Conservation (phyloP, 2,329 filamentous ascomycete species). For the Chrysoporthe puriensis region DNA sequence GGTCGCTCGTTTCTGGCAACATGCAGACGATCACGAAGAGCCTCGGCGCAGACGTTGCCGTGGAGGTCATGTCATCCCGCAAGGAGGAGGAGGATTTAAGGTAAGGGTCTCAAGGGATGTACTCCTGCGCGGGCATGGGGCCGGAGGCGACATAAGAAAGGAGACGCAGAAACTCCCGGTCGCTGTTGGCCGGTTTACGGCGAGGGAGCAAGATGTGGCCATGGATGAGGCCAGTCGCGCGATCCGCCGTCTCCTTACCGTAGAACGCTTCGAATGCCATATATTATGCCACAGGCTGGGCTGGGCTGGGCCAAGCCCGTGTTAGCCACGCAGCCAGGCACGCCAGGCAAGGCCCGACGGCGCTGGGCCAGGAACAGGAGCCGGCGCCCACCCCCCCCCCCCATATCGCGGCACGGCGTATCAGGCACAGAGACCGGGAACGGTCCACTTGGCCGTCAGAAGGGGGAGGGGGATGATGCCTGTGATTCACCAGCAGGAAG, state of each 20-base stretch:
- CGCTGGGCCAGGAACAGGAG: slow-evolving; percentile 6
- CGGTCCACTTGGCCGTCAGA: neutral
- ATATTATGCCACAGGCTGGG: slow-evolving; percentile 10
- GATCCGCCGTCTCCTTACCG: slow-evolving; percentile 10
- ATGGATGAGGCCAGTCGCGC: slow-evolving; percentile 18
- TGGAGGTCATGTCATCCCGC: neutral
- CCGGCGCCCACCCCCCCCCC: neutral
- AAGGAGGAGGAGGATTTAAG: slow-evolving; percentile 6
- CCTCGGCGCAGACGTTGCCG: slow-evolving; percentile 3
- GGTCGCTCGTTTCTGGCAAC: neutral
- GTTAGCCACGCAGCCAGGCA: slow-evolving; percentile 22
- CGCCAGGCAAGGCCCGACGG: slow-evolving; percentile 25
- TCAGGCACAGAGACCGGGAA: slow-evolving; percentile 1
- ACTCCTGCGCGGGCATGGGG: slow-evolving; percentile 10
- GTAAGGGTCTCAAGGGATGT: slow-evolving; percentile 3
- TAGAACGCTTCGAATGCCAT: slow-evolving; percentile 6
- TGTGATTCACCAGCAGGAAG: slow-evolving; percentile 12
- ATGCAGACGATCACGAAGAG: slow-evolving; percentile 5
- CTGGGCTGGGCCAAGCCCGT: neutral
- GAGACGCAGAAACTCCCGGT: neutral
- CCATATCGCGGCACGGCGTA: slow-evolving; percentile 17
- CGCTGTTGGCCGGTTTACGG: slow-evolving; percentile 29
- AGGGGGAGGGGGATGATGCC: neutral
- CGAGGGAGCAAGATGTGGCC: neutral
- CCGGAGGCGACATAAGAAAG: slow-evolving; percentile 23